Conservation (phyloP, 2,329 filamentous ascomycete species). For the Curvularia spicifera region DNA sequence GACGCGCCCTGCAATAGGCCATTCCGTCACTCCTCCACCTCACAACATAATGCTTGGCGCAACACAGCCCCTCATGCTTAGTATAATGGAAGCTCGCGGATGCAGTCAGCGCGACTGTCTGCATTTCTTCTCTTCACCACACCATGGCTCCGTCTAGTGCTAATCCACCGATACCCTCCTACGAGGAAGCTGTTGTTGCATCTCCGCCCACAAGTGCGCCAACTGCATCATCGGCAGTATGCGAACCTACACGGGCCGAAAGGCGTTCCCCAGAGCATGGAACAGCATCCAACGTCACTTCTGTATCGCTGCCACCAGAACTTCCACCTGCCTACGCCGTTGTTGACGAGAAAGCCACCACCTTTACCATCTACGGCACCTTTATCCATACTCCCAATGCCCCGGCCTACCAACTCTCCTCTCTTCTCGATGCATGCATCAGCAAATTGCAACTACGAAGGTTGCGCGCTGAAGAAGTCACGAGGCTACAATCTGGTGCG, state of each 20-base stretch:
- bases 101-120: background rate
- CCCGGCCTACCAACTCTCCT: slow-evolving; percentile 38
- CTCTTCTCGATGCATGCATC: slow-evolving; percentile 30
- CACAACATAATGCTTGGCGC: slow-evolving; percentile 12
- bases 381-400: slow-evolving; percentile 34
- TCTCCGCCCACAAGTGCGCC: slow-evolving; percentile 1
- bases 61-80: slow-evolving; percentile 1
- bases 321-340: slow-evolving; percentile 33
- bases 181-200: slow-evolving; percentile 22
- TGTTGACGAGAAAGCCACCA: slow-evolving; percentile 31
- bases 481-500: slow-evolving; percentile 19
- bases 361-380: slow-evolving; percentile 33
- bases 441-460: slow-evolving; percentile 31
- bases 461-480: slow-evolving; percentile 28
- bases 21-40: slow-evolving; percentile 7
- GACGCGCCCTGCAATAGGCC: slow-evolving; percentile 5
- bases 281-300: background rate
- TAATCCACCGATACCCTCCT: slow-evolving; percentile 26
- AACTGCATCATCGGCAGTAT: background rate
- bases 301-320: slow-evolving; percentile 8
- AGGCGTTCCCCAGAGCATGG: background rate
- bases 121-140: background rate
- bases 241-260: slow-evolving; percentile 5
- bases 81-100: background rate
- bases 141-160: slow-evolving; percentile 10